phyloP scores from a whole-genome alignment of 176 grass and related monocot genomes.

The Sorghum bicolor region Sorghum_bicolor_NCBIv3 NC_012870.2:2018001-2018500 shows the following conservation, averaged over 20 bases:
- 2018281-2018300: background rate
- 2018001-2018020: too few species aligned
- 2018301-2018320: background rate
- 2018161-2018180: too few species aligned
- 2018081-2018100: background rate
- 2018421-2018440: background rate
- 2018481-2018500: background rate
- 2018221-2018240: background rate
- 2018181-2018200: too few species aligned
- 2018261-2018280: background rate
- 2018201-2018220: background rate
- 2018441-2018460: background rate
- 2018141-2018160: too few species aligned
- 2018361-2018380: background rate
- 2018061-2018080: background rate
- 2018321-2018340: background rate
- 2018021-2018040: too few species aligned
- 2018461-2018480: constrained; percentile 20
- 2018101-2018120: too few species aligned
- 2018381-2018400: background rate
- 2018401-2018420: background rate
- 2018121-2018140: too few species aligned
- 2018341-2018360: background rate
- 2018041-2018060: background rate
- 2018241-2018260: background rate